phyloP scores from a whole-genome alignment of 1,284 basidiomycete species.

The Hymenochaete sp. region DNA sequence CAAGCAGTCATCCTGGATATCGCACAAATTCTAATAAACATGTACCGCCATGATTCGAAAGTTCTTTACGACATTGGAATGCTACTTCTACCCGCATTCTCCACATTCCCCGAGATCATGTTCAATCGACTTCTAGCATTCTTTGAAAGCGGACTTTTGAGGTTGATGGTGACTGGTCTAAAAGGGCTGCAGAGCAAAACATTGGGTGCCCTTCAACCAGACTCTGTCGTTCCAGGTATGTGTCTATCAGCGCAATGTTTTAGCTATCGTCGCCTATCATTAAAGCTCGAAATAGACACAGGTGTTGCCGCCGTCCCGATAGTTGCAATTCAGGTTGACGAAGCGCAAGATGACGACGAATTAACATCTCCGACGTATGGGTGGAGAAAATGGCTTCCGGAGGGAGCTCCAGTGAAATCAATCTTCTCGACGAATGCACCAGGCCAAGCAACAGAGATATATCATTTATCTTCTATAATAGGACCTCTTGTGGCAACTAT shows the following conservation, averaged over 20 bases:
- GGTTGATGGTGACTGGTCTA: conserved; percentile 31
- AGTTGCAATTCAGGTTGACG: conserved; percentile 56
- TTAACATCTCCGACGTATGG: conserved; percentile 24
- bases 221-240: conserved; percentile 1
- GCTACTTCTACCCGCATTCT: conserved; percentile 59
- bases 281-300: too few species aligned
- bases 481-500: conserved; percentile 51
- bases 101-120: conserved; percentile 52
- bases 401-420: conserved; percentile 19
- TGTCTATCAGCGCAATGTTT: too few species aligned
- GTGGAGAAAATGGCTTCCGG: conserved; percentile 28
- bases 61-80: conserved; percentile 50
- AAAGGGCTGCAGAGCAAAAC: conserved; percentile 15
- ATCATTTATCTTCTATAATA: conserved; percentile 51
- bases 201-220: neutral
- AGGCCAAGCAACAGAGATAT: conserved; percentile 43
- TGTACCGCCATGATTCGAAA: conserved; percentile 42
- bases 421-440: conserved; percentile 48
- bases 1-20: conserved; percentile 57
- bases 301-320: too few species aligned
- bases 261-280: too few species aligned
- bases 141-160: conserved; percentile 51
- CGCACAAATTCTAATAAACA: conserved; percentile 48
- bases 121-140: conserved; percentile 49
- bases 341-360: conserved; percentile 33